Evolutionary conservation across 106 monocot genomes (phyloP).

Genomic region (Allium cepa): DNA sequence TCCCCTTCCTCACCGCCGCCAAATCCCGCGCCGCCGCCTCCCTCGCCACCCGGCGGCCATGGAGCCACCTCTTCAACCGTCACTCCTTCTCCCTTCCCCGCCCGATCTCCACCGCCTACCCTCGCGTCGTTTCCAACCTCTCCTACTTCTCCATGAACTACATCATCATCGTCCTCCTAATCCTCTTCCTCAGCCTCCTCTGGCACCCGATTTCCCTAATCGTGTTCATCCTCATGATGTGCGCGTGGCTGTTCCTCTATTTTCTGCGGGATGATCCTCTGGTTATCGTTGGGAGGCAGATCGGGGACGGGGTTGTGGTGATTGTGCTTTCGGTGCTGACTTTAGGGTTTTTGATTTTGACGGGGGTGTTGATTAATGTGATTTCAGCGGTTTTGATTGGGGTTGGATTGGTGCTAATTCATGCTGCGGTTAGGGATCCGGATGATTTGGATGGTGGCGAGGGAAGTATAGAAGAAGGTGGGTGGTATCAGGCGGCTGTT

Average conservation of each 20-base stretch:
- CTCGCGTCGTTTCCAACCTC: slow-evolving; percentile 62
- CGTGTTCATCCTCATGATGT: slow-evolving; percentile 40
- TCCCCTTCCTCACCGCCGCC: slow-evolving; percentile 37
- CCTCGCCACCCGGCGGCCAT: slow-evolving; percentile 68
- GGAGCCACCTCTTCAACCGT: slow-evolving; percentile 50
- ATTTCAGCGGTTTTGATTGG: slow-evolving; percentile 42
- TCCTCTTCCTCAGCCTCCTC: slow-evolving; percentile 46
- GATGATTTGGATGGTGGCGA: slow-evolving; percentile 49
- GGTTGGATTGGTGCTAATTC: slow-evolving; percentile 36
- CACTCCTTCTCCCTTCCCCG: slow-evolving; percentile 56
- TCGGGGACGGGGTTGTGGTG: slow-evolving; percentile 44
- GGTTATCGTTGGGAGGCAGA: slow-evolving; percentile 34
- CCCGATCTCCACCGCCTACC: slow-evolving; percentile 52
- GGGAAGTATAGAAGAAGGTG: slow-evolving; percentile 17
- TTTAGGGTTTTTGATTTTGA: slow-evolving; percentile 54
- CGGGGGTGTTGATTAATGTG: slow-evolving; percentile 50
- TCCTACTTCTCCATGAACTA: slow-evolving; percentile 82
- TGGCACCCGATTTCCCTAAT: slow-evolving; percentile 57
- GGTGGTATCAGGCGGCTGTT: slow-evolving; percentile 35
- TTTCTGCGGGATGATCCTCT: slow-evolving; percentile 72
- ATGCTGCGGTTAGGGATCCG: slow-evolving; percentile 48
- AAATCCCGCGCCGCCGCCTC: slow-evolving; percentile 48
- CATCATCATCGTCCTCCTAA: slow-evolving; percentile 48
- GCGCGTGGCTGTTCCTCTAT: slow-evolving; percentile 47
- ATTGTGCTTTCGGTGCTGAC: slow-evolving; percentile 49